Percentiles rank a stretch among this genome's conserved stretches.
Evolutionary conservation across 306 rosid genomes (phyloP).

Genomic region (Corylus avellana): DNA sequence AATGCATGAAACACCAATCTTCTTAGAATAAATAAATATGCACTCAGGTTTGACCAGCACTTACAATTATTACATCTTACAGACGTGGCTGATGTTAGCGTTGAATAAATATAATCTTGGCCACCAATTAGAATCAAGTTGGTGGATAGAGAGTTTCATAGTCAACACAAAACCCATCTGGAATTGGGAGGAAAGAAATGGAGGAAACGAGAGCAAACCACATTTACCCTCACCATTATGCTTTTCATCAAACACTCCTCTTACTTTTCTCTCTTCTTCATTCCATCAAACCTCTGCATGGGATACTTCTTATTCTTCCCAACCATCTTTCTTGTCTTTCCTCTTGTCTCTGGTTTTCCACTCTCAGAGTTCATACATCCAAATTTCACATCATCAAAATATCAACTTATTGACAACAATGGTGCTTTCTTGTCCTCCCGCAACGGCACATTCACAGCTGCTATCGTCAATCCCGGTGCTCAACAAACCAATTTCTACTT

Average conservation of each 20-base stretch:
- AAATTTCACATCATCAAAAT: constrained; percentile 59
- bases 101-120: constrained; percentile 30
- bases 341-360: constrained; percentile 39
- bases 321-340: constrained; percentile 31
- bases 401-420: constrained; percentile 36
- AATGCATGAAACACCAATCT: constrained; percentile 15
- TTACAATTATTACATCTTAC: constrained; percentile 30
- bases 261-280: constrained; percentile 10
- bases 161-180: constrained; percentile 40
- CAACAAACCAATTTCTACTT: constrained; percentile 58
- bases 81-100: constrained; percentile 33
- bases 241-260: constrained; percentile 25
- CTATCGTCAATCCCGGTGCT: constrained; percentile 52
- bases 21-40: constrained; percentile 22
- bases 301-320: constrained; percentile 40
- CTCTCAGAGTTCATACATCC: constrained; percentile 50
- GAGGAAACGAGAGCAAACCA: constrained; percentile 35
- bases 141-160: constrained; percentile 44
- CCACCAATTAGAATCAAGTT: constrained; percentile 40
- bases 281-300: constrained; percentile 55
- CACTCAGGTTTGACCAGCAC: constrained; percentile 13
- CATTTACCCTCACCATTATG: constrained; percentile 27
- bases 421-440: constrained; percentile 72
- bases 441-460: constrained; percentile 62
- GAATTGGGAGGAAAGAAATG: constrained; percentile 30